Evolutionary conservation across 2,329 filamentous ascomycete species (phyloP), one percentile per base, ranked within the genome.

Genomic region (Chaetomiaceae sp.): DNA sequence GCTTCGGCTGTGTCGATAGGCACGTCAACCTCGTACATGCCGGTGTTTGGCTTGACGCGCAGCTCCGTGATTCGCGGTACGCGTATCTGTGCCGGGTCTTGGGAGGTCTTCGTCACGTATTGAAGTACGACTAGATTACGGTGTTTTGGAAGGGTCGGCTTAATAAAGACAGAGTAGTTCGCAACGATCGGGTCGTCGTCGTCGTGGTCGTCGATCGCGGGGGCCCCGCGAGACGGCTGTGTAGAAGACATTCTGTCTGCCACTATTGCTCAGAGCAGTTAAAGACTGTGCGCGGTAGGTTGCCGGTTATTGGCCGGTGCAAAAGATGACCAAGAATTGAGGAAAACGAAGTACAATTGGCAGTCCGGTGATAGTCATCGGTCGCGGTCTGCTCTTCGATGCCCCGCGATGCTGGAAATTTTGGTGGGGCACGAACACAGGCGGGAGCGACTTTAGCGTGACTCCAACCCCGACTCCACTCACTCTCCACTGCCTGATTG

Each of bases 11-110:
- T 84, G 73, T 85, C 83, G 62, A 96, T 76, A 4, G 90, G 89
- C n/a, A 96, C 80, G 68, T 99, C 94, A 48, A 97, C 77, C 72
- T 99, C 94, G 52, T 96, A 77, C 73, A 96, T 88, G 51, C 91
- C 91, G 0, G 88, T 82, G 52, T 79, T 74, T 13, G 85, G 80
- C 74, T 97, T 99, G 67, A 96, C 75, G 61, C 92, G 89, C 64
- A 97, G 75, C 62, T 87, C 83, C 14, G 81, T 75, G 10, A 92
- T 87, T 20, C 81, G 76, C 50, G 80, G 80, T 70, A 87, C 86
- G 5, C 81, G 77, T 48, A 68, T 61, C 48, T 66, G 69, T 42
- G 71, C 64, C 10, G 71, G 66, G 58, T 85, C 79, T 36, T 80
- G 75, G 53, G 82, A 75, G 34, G 77, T 76, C 58, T 89, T 87